phyloP scores from a whole-genome alignment of 2,329 filamentous ascomycete species.

The Grosmannia huntii region DNA sequence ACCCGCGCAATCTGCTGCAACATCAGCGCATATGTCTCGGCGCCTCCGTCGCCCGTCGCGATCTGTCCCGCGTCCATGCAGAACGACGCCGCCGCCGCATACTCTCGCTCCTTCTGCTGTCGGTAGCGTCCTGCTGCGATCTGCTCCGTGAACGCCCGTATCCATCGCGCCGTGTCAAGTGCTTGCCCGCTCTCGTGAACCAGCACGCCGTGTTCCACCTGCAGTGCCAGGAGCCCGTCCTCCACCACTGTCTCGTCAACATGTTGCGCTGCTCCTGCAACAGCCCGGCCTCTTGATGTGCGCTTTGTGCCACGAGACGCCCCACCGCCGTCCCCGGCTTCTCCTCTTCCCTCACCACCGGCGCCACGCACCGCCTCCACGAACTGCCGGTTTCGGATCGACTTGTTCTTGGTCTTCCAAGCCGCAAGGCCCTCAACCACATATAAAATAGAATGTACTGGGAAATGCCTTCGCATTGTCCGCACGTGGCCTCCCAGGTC shows the following conservation, averaged over 20 bases:
- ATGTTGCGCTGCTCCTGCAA: constrained; percentile 18
- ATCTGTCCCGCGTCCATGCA: constrained; percentile 74
- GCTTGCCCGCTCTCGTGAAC: constrained; percentile 54
- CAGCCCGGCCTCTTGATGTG: constrained; percentile 3
- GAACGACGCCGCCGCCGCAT: constrained; percentile 47
- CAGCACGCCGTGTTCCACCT: constrained; percentile 50
- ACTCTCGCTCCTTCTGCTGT: constrained; percentile 33
- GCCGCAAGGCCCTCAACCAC: constrained; percentile 55
- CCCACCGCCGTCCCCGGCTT: constrained; percentile 8
- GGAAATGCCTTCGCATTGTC: constrained; percentile 40
- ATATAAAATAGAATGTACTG: constrained; percentile 46
- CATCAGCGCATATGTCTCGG: constrained; percentile 63
- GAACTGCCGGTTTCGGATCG: constrained; percentile 54
- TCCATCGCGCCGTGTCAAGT: constrained; percentile 59
- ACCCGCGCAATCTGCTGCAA: constrained; percentile 62
- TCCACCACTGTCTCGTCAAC: constrained; percentile 58
- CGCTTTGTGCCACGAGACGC: not conserved
- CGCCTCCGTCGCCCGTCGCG: constrained; percentile 48
- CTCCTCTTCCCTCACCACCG: not conserved
- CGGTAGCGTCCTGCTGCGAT: constrained; percentile 66
- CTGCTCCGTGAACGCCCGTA: constrained; percentile 63
- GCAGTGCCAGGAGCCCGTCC: constrained; percentile 56
- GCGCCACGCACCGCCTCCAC: constrained; percentile 44
- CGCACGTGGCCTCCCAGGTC: constrained; percentile 45
- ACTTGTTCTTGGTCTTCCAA: constrained; percentile 59